Evolutionary conservation across 169 alveolate species (phyloP).

Genomic region (Eimeria sp.): DNA sequence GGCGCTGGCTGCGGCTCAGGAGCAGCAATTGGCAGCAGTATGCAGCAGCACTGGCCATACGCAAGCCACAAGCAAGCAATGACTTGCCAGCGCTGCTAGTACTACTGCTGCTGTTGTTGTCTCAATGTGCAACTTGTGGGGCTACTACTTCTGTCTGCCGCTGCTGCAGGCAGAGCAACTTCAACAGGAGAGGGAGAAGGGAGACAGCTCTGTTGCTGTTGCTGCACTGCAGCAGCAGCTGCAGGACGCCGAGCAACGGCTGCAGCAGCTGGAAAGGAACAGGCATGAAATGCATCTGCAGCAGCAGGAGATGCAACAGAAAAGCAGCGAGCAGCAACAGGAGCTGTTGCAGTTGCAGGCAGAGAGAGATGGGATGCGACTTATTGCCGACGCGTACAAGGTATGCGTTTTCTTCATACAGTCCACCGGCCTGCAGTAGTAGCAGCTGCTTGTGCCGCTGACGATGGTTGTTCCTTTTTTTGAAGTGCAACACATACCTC

Average conservation of each 20-base stretch:
- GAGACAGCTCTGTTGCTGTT: not conserved
- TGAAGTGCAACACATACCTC: not conserved
- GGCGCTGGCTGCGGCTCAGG: slow-evolving; percentile 77
- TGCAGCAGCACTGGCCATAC: slow-evolving; percentile 1
- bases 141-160: slow-evolving; percentile 11
- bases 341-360: slow-evolving; percentile 56
- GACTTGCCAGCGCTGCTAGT: not conserved
- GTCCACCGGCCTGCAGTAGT: not conserved
- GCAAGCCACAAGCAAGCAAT: not conserved
- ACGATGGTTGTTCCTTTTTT: not conserved
- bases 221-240: slow-evolving; percentile 66
- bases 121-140: not conserved
- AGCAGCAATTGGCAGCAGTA: slow-evolving; percentile 68
- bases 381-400: slow-evolving; percentile 38
- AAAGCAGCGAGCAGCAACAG: slow-evolving; percentile 61
- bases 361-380: slow-evolving; percentile 52
- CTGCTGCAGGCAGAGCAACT: slow-evolving; percentile 58
- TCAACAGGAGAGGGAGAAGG: slow-evolving; percentile 56
- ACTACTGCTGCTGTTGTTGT: not conserved
- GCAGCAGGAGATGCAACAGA: slow-evolving; percentile 58
- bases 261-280: slow-evolving; percentile 49
- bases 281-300: slow-evolving; percentile 5
- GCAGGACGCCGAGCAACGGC: slow-evolving; percentile 47
- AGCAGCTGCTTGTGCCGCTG: slow-evolving; percentile 35
- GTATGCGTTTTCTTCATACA: not conserved